Base-by-base conservation (phyloP, 106 monocot genomes). In the Platanthera zijinensis region DNA sequence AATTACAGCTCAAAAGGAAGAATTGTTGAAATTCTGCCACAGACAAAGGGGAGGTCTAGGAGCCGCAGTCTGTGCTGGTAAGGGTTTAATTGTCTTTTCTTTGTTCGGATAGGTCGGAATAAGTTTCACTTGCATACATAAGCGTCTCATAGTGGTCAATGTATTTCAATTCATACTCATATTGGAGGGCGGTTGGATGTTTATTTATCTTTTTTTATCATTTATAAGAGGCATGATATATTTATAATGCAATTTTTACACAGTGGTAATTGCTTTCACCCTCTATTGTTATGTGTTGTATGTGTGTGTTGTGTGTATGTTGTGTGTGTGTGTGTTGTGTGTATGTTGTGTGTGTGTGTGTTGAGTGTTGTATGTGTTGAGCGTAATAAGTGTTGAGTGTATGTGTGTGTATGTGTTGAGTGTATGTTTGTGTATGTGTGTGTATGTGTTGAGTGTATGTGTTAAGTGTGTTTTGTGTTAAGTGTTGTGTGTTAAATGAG, bases 1-100 rank as follows among this genome's bases (percentile, higher is more conserved):
- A 47, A 71, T 69, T 83, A 48, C 78, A 94, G 90, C 69, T 80
- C 80, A 0, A 88, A 89, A 75, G 94, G 94, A 79, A 90, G 86
- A 74, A 80, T 90, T 57, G 79, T 89, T 28, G 94, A 94, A 78
- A 76, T 4, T 49, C 30, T 90, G 25, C 69, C 81, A 10, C 81
- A 66, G 78, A 52, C 82, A 71, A 90, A 28, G 77, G 88, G 82
- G 0, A 87, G 84, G 61, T 88, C 88, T 5, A 86, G 90, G 78
- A 94, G 94, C 76, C 90, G 86, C 53, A 93, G 93, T 63, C 93
- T 39, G 22, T 56, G 56, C 3, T 62, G 66, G 11, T 66, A 32
- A 32, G 21, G 6, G 6, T 59, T 6, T 21, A 8, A 19, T 56
- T 22, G 11, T 15, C 30, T 69, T 7, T 46, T 74, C 51, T 25